Evolutionary conservation across 768 basidiomycete species (phyloP), one percentile per base, ranked within the genome.

Genomic region (Cystofilobasidium capitatum): DNA sequence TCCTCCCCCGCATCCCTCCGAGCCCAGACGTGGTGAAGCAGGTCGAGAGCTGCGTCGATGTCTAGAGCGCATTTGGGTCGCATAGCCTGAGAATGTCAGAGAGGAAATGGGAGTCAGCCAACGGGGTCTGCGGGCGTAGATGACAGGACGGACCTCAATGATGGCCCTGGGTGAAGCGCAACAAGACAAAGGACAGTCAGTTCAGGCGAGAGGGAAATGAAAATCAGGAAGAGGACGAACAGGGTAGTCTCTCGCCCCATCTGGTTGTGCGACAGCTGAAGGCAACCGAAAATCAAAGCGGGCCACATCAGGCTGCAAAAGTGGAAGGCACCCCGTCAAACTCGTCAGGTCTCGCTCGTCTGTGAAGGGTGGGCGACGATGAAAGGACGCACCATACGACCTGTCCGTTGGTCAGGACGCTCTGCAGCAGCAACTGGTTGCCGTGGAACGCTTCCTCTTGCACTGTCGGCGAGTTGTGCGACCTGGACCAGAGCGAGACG

Each of bases 291-390:
- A 31, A 55, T 55, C 16, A 55, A 4, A 8, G 39, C 59, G 6
- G 59, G 59, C 59, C 40, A 61, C 59, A 61, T 61, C 20, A 61
- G n/a, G 26, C 59, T 61, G 37, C 13, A 29, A 35, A 16, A 37
- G 24, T 20, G 35, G 36, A 35, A 35, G 29, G 57, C n/a, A n/a
- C n/a, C n/a, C n/a, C n/a, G n/a, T n/a, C n/a, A n/a, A n/a, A n/a
- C n/a, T n/a, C n/a, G n/a, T n/a, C n/a, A n/a, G n/a, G n/a, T n/a
- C n/a, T n/a, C n/a, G n/a, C 14, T 13, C n/a, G n/a, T n/a, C n/a
- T n/a, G n/a, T n/a, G n/a, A n/a, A n/a, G n/a, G n/a, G n/a, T n/a
- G n/a, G n/a, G n/a, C n/a, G 6, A 49, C 16, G 47, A 49, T 3
- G 26, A 5, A 7, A 7, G 35, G 13, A 59, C 59, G 31, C 29